phyloP scores from a whole-genome alignment of 2,329 filamentous ascomycete species.

The Cladophialophora chaetospira region DNA sequence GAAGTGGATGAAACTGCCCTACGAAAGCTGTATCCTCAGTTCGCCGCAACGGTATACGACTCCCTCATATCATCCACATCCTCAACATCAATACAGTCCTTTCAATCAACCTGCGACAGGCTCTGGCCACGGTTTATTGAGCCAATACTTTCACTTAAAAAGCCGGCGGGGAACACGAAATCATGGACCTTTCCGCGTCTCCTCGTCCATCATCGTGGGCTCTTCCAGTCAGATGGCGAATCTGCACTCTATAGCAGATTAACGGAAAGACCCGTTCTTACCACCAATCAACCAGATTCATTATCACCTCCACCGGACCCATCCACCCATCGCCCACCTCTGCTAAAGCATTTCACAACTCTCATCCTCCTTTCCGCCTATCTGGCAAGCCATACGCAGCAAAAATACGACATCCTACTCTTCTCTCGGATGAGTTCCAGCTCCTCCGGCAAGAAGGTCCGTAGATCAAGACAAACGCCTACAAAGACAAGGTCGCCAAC shows the following conservation, averaged over 20 bases:
- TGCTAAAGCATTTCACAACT: slow-evolving; percentile 50
- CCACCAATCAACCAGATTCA: background rate
- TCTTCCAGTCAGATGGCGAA: slow-evolving; percentile 52
- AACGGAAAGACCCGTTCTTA: slow-evolving; percentile 11
- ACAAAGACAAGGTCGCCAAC: slow-evolving; percentile 29
- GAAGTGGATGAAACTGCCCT: slow-evolving; percentile 22
- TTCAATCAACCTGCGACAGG: slow-evolving; percentile 68
- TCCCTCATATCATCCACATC: slow-evolving; percentile 78
- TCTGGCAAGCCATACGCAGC: slow-evolving; percentile 50
- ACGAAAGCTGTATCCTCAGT: slow-evolving; percentile 60
- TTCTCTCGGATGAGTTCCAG: slow-evolving; percentile 52
- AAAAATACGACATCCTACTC: slow-evolving; percentile 51
- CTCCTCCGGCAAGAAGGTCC: slow-evolving; percentile 47
- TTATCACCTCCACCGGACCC: background rate
- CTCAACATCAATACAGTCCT: slow-evolving; percentile 70
- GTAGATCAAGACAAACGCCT: slow-evolving; percentile 40
- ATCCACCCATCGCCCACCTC: slow-evolving; percentile 7
- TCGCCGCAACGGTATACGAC: slow-evolving; percentile 83
- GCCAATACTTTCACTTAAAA: slow-evolving; percentile 72
- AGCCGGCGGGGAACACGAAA: slow-evolving; percentile 52
- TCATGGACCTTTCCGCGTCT: slow-evolving; percentile 83
- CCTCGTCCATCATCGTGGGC: slow-evolving; percentile 57
- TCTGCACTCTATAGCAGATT: slow-evolving; percentile 43
- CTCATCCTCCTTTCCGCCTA: slow-evolving; percentile 51
- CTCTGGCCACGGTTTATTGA: slow-evolving; percentile 85